phyloP scores from a whole-genome alignment of 805 yeast species.

The Candida railenensis region DNA sequence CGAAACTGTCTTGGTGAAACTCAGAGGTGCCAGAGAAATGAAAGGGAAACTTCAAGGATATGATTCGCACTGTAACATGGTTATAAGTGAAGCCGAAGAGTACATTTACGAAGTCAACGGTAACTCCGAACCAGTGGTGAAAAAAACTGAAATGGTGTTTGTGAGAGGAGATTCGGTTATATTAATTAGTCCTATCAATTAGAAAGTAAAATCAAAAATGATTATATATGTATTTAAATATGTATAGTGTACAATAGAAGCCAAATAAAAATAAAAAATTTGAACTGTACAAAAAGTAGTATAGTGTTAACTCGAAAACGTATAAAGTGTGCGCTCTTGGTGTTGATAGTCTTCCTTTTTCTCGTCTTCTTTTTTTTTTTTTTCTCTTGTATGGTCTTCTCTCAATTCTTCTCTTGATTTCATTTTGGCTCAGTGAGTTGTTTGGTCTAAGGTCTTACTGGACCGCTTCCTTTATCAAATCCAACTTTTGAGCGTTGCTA shows the following conservation, averaged over 20 bases:
- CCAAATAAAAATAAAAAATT: no score
- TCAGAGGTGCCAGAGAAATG: conserved; percentile 92
- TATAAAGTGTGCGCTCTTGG: no score
- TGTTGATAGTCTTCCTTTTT: no score
- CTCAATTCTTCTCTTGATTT: no score
- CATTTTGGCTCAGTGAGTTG: no score
- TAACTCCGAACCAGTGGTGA: conserved; percentile 43
- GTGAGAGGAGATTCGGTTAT: conserved; percentile 98
- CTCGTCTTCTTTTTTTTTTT: no score
- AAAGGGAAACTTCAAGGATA: conserved; percentile 89
- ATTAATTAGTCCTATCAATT: conserved; percentile 54
- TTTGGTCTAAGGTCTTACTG: no score
- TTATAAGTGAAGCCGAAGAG: conserved; percentile 88
- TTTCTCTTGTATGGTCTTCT: no score
- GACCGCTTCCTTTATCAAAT: conserved; percentile 20
- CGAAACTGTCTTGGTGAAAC: conserved; percentile 81
- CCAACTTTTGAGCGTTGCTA: conserved; percentile 31
- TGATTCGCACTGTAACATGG: conserved; percentile 96
- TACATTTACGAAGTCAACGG: conserved; percentile 63
- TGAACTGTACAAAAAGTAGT: background rate
- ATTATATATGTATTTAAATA: background rate
- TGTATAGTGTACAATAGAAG: background rate
- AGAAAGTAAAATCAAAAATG: conserved; percentile 4
- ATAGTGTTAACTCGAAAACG: no score
- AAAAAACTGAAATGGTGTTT: conserved; percentile 82